These are phyloP conservation scores for Eucalyptus marginata DNA, from an alignment of 345 rosid genomes.

Conservation along the genomic window DNA sequence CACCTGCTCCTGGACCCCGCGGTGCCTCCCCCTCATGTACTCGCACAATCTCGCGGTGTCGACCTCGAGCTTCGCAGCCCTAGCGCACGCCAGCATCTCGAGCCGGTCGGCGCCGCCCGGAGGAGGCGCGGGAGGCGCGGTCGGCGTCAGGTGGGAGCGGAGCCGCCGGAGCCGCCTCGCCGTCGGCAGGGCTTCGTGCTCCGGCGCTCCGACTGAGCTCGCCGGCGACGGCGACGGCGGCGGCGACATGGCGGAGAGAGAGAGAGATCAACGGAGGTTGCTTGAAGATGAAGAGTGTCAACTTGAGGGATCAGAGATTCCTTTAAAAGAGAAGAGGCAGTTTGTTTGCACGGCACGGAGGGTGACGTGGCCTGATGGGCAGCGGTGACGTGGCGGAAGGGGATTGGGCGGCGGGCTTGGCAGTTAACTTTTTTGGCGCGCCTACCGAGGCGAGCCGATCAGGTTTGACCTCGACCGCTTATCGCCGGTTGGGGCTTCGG, in stretches of 20 bases:
- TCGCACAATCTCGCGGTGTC: conserved; percentile 24
- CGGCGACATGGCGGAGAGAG: not conserved
- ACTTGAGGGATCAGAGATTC: not conserved
- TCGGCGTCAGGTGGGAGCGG: conserved; percentile 39
- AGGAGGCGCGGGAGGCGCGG: not conserved
- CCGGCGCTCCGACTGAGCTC: conserved; percentile 9
- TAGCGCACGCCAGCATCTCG: conserved; percentile 20
- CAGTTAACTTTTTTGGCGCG: conserved; percentile 13
- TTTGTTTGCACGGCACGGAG: conserved; percentile 1
- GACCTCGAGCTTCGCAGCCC: conserved; percentile 31
- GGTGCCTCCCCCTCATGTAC: conserved; percentile 68
- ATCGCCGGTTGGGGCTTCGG: not conserved
- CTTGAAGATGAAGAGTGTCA: not conserved
- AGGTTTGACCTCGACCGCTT: not conserved
- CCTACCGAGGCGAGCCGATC: conserved; percentile 10
- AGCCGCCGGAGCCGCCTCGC: conserved; percentile 49
- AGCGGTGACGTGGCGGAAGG: conserved; percentile 3
- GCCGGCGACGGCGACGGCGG: not conserved
- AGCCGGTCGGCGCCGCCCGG: not conserved
- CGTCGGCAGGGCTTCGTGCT: not conserved
- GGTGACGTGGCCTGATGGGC: not conserved
- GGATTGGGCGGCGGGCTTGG: conserved; percentile 13
- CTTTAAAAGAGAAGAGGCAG: not conserved
- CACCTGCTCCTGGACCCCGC: conserved; percentile 71
- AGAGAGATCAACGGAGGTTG: not conserved